A percentile compares a stretch with the other conserved stretches of the same genome.
Evolutionary conservation across 2,329 filamentous ascomycete genomes (phyloP).

Genomic region (Ascochyta lentis): DNA sequence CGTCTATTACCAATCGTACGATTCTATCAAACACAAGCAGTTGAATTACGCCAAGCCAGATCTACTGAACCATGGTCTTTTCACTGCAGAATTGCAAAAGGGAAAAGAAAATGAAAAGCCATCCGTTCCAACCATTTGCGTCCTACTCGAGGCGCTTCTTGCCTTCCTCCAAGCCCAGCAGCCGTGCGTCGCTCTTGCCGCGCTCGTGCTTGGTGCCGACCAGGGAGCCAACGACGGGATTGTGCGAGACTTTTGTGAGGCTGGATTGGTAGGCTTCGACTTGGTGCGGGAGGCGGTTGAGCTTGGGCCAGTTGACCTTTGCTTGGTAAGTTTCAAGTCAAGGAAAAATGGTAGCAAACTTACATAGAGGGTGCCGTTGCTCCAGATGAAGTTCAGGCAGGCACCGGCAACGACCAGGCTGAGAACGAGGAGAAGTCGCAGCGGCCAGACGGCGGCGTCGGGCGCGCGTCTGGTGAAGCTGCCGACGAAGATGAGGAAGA

Average conservation of each 20-base stretch:
- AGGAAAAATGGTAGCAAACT: slow-evolving; percentile 52
- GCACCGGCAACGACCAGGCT: slow-evolving; percentile 75
- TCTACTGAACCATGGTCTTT: slow-evolving; percentile 3
- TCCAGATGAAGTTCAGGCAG: slow-evolving; percentile 77
- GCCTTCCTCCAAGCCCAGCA: slow-evolving; percentile 89
- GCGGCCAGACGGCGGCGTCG: slow-evolving; percentile 77
- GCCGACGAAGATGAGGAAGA: slow-evolving; percentile 82
- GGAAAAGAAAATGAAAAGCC: neutral
- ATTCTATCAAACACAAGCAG: neutral
- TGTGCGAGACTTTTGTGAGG: slow-evolving; percentile 80
- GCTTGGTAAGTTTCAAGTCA: slow-evolving; percentile 17
- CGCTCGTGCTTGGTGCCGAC: slow-evolving; percentile 73
- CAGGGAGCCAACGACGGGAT: slow-evolving; percentile 79
- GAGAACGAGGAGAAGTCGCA: slow-evolving; percentile 81
- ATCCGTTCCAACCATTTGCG: neutral
- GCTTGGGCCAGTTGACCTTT: slow-evolving; percentile 97
- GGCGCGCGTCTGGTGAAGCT: slow-evolving; percentile 74
- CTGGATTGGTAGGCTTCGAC: slow-evolving; percentile 89
- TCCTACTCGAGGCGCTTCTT: slow-evolving; percentile 92
- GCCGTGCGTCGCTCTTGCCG: slow-evolving; percentile 80
- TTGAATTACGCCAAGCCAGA: neutral
- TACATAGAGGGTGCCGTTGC: slow-evolving; percentile 93
- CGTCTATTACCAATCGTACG: neutral
- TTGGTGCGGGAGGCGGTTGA: slow-evolving; percentile 87
- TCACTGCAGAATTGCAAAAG: too few relatives aligned